Percentiles rank a stretch among this genome's conserved stretches.
Conservation (phyloP, 768 basidiomycete genomes). For the Russula ochroleuca region DNA sequence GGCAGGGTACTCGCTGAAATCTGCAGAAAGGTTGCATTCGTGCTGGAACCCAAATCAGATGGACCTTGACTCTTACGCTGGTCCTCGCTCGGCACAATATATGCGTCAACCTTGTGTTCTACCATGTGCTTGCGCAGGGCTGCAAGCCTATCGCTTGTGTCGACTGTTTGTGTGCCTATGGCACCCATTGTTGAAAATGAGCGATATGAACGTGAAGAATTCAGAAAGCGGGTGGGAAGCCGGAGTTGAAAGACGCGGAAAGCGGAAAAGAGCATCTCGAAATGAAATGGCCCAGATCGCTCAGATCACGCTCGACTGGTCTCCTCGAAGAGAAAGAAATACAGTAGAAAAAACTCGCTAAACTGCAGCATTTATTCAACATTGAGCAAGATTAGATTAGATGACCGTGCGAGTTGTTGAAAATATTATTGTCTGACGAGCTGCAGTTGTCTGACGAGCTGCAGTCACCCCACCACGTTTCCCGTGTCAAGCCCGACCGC, state of each 20-base stretch:
- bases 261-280: neutral
- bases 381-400: neutral
- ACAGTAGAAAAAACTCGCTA: neutral
- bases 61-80: constrained; percentile 57
- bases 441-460: neutral
- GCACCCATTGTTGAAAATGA: constrained; percentile 38
- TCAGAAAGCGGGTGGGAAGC: constrained; percentile 15
- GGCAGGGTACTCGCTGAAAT: constrained; percentile 86
- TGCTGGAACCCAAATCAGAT: constrained; percentile 3
- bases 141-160: constrained; percentile 60
- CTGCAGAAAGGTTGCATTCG: constrained; percentile 38
- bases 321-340: neutral
- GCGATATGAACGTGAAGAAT: neutral
- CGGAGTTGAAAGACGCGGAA: constrained; percentile 22
- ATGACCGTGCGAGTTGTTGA: neutral
- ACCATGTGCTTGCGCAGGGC: constrained; percentile 69
- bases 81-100: constrained; percentile 88
- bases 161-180: constrained; percentile 41
- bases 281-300: neutral
- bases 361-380: neutral
- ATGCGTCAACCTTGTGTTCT: constrained; percentile 56
- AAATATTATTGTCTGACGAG: neutral
- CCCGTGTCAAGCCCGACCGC: neutral
- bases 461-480: neutral
- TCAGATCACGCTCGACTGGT: neutral